A percentile compares a stretch with the other conserved stretches of the same genome.
These are phyloP conservation scores for Lachancea quebecensis DNA, from an alignment of 805 yeast genomes.

Conservation along the genomic window DNA sequence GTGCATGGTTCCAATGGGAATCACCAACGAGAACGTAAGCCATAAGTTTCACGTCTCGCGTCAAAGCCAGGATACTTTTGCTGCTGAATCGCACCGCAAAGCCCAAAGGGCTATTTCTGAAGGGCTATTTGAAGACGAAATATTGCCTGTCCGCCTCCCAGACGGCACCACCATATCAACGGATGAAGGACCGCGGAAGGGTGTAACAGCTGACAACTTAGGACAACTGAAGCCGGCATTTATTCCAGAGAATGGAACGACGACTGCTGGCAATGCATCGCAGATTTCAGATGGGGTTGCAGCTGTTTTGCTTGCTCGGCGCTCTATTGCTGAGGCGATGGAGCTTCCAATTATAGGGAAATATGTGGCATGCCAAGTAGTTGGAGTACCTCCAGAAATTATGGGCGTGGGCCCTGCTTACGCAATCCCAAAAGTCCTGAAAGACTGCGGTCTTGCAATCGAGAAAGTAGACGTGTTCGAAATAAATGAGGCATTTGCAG, in stretches of 20 bases:
- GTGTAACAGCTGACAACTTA: constrained; percentile 73
- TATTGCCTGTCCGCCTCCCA: constrained; percentile 68
- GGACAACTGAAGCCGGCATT: constrained; percentile 82
- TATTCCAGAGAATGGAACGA: constrained; percentile 62
- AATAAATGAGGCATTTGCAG: constrained; percentile 95
- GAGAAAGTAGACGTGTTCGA: constrained; percentile 73
- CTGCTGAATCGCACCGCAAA: constrained; percentile 78
- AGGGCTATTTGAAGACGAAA: constrained; percentile 84
- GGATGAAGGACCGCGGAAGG: constrained; percentile 87
- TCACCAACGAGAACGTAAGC: constrained; percentile 89
- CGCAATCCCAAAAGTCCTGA: constrained; percentile 82
- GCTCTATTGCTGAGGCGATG: constrained; percentile 72
- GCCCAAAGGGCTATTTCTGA: constrained; percentile 66
- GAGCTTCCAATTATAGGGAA: constrained; percentile 72
- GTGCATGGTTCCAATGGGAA: constrained; percentile 94
- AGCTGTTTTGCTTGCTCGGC: constrained; percentile 74
- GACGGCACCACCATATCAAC: constrained; percentile 41
- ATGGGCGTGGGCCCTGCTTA: constrained; percentile 98
- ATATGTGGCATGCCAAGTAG: constrained; percentile 69
- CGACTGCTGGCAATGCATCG: constrained; percentile 95
- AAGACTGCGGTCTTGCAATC: constrained; percentile 49
- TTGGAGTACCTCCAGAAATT: constrained; percentile 94
- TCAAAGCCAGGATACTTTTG: constrained; percentile 76
- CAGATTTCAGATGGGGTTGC: constrained; percentile 97
- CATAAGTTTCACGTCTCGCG: constrained; percentile 57